These are phyloP conservation scores for Eutrema heterophyllum DNA, from an alignment of 345 rosid genomes.

Conservation along the genomic window DNA sequence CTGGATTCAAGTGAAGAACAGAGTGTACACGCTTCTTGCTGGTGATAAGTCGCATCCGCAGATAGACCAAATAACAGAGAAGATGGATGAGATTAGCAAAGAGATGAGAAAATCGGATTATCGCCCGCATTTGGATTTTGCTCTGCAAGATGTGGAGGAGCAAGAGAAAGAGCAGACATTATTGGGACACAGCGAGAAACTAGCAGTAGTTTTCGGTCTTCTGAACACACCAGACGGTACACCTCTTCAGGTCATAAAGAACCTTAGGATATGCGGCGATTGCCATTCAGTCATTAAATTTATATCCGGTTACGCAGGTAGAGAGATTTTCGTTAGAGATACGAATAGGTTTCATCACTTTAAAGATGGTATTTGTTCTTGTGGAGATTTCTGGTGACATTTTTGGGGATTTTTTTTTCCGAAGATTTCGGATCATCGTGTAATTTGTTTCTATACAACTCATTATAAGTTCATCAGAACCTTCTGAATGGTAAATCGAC, in stretches of 20 bases:
- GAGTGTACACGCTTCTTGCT: slow-evolving; percentile 45
- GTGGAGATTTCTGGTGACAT: slow-evolving; percentile 58
- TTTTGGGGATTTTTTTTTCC: not conserved
- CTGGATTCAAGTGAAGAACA: slow-evolving; percentile 57
- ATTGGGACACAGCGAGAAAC: slow-evolving; percentile 61
- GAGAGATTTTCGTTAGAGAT: slow-evolving; percentile 42
- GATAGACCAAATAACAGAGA: slow-evolving; percentile 33
- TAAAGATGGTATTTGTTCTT: slow-evolving; percentile 51
- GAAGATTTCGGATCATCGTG: not conserved
- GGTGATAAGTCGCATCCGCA: slow-evolving; percentile 44
- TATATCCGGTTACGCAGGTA: slow-evolving; percentile 36
- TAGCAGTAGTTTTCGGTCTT: slow-evolving; percentile 53
- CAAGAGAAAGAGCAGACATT: slow-evolving; percentile 54
- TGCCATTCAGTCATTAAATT: slow-evolving; percentile 42
- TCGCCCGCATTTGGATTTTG: slow-evolving; percentile 30
- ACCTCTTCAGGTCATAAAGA: slow-evolving; percentile 58
- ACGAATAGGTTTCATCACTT: slow-evolving; percentile 63
- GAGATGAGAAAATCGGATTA: slow-evolving; percentile 40
- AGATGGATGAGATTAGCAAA: slow-evolving; percentile 32
- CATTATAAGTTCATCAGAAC: not conserved
- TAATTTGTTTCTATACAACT: not conserved
- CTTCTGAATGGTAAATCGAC: not conserved
- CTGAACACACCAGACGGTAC: slow-evolving; percentile 49
- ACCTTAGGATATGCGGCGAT: slow-evolving; percentile 68
- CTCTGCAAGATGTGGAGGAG: slow-evolving; percentile 43